These are phyloP conservation scores for Cocos nucifera DNA, from an alignment of 176 grass and related monocot species.

Conservation along the genomic window DNA sequence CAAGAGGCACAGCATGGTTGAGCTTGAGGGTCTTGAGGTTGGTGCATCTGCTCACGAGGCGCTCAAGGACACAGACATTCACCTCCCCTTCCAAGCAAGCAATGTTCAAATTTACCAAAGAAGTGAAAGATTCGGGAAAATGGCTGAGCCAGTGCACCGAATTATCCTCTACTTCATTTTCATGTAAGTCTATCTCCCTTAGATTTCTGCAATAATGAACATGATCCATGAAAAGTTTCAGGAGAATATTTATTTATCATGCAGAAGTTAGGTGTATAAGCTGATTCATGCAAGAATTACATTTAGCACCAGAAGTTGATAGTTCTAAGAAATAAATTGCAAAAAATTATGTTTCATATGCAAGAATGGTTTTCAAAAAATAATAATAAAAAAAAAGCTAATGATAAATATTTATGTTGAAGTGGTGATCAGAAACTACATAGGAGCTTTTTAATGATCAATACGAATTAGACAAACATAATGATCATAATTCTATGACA, in stretches of 20 bases:
- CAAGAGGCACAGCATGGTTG: slow-evolving; percentile 49
- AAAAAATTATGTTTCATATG: no score
- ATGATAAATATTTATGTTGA: no score
- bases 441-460: no score
- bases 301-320: no score
- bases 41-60: slow-evolving; percentile 45
- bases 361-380: no score
- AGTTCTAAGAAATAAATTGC: no score
- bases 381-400: no score
- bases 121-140: slow-evolving; percentile 57
- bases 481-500: no score
- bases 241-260: background rate
- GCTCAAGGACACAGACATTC: slow-evolving; percentile 41
- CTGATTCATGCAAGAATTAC: no score
- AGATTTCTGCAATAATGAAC: slow-evolving; percentile 36
- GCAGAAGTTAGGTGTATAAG: no score
- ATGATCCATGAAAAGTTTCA: slow-evolving; percentile 7
- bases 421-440: no score
- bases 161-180: slow-evolving; percentile 55
- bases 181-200: slow-evolving; percentile 51
- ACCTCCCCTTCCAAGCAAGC: slow-evolving; percentile 58
- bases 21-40: slow-evolving; percentile 57
- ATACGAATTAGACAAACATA: no score
- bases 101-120: slow-evolving; percentile 52
- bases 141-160: slow-evolving; percentile 42